These are phyloP conservation scores for Alternaria sp. DNA, from an alignment of 2,329 filamentous ascomycete species.

Conservation along the genomic window DNA sequence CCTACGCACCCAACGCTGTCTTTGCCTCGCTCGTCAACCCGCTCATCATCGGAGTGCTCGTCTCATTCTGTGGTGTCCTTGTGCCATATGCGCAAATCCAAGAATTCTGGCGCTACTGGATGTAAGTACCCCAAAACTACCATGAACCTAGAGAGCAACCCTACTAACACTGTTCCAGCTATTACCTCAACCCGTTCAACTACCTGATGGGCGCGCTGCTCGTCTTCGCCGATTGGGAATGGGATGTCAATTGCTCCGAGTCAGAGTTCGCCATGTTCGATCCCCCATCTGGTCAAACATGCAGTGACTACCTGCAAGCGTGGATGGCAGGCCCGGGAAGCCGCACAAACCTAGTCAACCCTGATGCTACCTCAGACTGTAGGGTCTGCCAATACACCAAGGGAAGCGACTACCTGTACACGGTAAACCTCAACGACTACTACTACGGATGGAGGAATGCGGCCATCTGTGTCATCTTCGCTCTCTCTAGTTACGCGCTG, in stretches of 20 bases:
- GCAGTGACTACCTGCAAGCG: constrained; percentile 59
- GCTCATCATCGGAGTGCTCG: constrained; percentile 28
- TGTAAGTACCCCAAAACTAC: constrained; percentile 12
- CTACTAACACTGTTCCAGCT: constrained; percentile 11
- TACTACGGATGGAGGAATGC: constrained; percentile 73
- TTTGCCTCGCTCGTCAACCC: constrained; percentile 63
- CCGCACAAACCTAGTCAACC: constrained; percentile 65
- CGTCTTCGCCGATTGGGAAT: constrained; percentile 53
- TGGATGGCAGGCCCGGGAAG: constrained; percentile 24
- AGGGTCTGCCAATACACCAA: constrained; percentile 67
- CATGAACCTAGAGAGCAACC: neutral
- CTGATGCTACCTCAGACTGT: constrained; percentile 64
- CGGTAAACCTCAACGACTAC: constrained; percentile 67
- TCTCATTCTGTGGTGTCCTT: constrained; percentile 63
- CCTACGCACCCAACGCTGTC: constrained; percentile 54
- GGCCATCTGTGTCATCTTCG: constrained; percentile 66
- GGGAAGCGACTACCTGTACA: constrained; percentile 67
- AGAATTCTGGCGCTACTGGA: constrained; percentile 69
- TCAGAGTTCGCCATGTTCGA: constrained; percentile 55
- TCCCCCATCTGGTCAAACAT: constrained; percentile 63
- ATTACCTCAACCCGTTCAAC: constrained; percentile 55
- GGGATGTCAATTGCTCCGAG: constrained; percentile 49
- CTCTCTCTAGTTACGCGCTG: constrained; percentile 61
- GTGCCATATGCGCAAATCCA: constrained; percentile 69
- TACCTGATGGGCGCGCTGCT: constrained; percentile 54